Conservation (phyloP, 2,329 filamentous ascomycete genomes). For the Nemania abortiva region DNA sequence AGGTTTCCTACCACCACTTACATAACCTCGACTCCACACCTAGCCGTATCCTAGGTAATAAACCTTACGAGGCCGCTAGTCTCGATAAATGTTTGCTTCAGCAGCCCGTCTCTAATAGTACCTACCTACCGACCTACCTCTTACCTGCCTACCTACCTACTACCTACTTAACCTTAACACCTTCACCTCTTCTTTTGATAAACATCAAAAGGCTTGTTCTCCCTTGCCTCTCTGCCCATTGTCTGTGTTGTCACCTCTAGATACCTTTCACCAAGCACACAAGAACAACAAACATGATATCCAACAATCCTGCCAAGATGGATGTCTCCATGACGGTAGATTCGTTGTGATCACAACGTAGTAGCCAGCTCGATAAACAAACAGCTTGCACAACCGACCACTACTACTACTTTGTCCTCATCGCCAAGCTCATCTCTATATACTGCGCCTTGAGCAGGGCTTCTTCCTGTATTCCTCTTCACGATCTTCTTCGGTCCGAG, state of each 20-base stretch:
- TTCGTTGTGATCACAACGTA: conserved; percentile 27
- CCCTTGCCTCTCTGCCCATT: neutral
- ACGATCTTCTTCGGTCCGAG: neutral
- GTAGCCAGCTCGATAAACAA: conserved; percentile 9
- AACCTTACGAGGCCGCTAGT: neutral
- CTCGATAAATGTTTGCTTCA: too few species aligned
- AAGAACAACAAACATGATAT: conserved; percentile 30
- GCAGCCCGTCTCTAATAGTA: neutral
- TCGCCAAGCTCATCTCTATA: conserved; percentile 3
- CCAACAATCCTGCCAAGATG: conserved; percentile 33
- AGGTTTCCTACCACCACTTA: too few species aligned
- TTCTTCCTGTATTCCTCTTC: neutral
- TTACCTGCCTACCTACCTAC: conserved; percentile 7
- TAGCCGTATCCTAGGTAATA: neutral
- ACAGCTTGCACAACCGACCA: neutral
- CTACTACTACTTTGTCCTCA: neutral
- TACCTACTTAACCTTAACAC: neutral
- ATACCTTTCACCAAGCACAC: conserved; percentile 12
- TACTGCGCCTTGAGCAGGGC: neutral
- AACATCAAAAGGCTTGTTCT: neutral
- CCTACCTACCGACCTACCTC: neutral
- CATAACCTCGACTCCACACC: too few species aligned
- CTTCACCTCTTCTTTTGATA: too few species aligned
- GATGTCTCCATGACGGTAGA: conserved; percentile 21
- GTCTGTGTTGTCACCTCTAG: neutral